Evolutionary conservation across 306 rosid species (phyloP).

Genomic region (Hippophae gyantsensis): DNA sequence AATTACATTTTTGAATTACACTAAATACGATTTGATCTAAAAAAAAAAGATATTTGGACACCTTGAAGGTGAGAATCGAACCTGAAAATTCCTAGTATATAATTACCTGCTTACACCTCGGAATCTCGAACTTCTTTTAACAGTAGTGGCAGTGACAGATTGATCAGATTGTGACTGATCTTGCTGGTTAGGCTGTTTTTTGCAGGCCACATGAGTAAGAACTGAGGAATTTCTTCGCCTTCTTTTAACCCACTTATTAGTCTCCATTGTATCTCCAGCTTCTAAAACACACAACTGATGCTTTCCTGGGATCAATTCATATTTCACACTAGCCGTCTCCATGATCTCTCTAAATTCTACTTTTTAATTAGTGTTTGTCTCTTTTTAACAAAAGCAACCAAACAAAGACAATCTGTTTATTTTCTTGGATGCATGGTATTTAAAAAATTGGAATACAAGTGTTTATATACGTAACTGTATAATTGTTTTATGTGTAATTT

Average conservation of each 20-base stretch:
- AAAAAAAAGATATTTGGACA: too few species aligned
- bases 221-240: conserved; percentile 35
- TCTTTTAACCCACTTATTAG: conserved; percentile 36
- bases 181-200: conserved; percentile 22
- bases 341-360: conserved; percentile 14
- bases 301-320: conserved; percentile 28
- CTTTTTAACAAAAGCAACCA: conserved; percentile 14
- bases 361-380: not conserved
- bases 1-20: too few species aligned
- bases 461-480: conserved; percentile 11
- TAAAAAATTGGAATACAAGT: conserved; percentile 8
- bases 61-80: too few species aligned
- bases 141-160: conserved; percentile 14
- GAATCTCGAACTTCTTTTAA: conserved; percentile 40
- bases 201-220: conserved; percentile 13
- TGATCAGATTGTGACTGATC: conserved; percentile 23
- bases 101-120: conserved; percentile 36
- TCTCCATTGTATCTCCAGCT: conserved; percentile 11
- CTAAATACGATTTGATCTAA: too few species aligned
- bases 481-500: conserved; percentile 26
- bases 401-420: not conserved
- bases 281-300: conserved; percentile 31
- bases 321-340: conserved; percentile 37
- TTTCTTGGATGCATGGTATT: not conserved
- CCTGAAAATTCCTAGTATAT: too few species aligned